Evolutionary conservation across 176 grass and related monocot species (phyloP), one percentile per base, ranked within the genome.

Genomic region (Thalia dealbata): DNA sequence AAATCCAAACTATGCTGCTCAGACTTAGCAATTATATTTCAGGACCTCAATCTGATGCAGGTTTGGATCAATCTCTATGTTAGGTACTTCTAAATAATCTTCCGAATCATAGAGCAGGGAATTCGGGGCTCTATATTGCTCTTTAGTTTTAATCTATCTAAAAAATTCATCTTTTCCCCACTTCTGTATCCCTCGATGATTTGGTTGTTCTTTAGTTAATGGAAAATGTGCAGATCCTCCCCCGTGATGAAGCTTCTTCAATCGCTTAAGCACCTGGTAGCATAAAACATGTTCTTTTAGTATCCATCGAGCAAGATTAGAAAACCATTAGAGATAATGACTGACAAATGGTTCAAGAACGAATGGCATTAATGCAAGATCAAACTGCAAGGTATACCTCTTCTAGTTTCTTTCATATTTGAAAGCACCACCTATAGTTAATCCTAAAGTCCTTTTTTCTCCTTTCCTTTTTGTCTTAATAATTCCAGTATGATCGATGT

Each of bases 201-300:
- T 64, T 64, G 62, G 22, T 15, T 68, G 35, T 44, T 23, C 10
- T 68, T 68, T 68, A 68, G 12, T 41, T 23, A 12, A 44, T n/a
- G 65, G 65, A 5, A 43, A 22, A 68, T 42, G 32, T 68, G 65
- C 18, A 67, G 65, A 68, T 68, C 38, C 65, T 44, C 38, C 35
- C 7, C 38, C 19, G 19, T 68, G 65, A 68, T 44, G 65, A 68
- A 68, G 65, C 65, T 68, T 68, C 65, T 68, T 68, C 65, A 68
- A 68, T 68, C 65, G 65, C n/a, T 43, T 68, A 22, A 68, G 35
- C 19, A 23, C 65, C 65, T 68, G 32, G 38, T 19, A 23, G 65
- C 29, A 65, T 14, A 65, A 68, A 68, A 44, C 38, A 68, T 45
- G 65, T 44, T 22, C 35, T 41, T 68, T 68, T 63, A 63, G 61